Conservation (phyloP, 2,329 filamentous ascomycete genomes). For the Hymenoscyphus albidus region DNA sequence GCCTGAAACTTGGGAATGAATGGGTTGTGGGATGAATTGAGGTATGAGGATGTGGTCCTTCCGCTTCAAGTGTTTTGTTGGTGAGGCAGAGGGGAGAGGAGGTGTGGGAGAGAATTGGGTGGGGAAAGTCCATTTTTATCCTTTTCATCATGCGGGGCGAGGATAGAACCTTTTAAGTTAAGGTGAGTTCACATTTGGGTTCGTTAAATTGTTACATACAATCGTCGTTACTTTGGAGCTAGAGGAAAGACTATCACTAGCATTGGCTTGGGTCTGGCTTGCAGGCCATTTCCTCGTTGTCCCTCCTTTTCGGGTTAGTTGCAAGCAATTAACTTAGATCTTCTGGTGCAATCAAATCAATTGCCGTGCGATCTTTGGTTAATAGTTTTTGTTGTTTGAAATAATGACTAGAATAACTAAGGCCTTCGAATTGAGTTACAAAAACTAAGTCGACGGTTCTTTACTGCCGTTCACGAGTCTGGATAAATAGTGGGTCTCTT, state of each 20-base stretch:
- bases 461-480: background rate
- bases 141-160: background rate
- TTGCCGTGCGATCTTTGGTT: too few species aligned
- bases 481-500: background rate
- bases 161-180: background rate
- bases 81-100: background rate
- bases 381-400: too few species aligned
- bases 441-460: background rate
- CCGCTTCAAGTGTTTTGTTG: background rate
- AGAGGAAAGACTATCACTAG: too few species aligned
- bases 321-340: too few species aligned
- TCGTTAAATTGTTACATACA: background rate
- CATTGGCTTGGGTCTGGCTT: too few species aligned
- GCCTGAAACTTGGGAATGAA: background rate
- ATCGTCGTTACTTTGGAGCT: background rate
- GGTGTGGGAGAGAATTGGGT: background rate
- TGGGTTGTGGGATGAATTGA: background rate
- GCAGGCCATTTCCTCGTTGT: too few species aligned
- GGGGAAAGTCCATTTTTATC: background rate
- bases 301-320: too few species aligned
- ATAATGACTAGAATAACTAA: background rate
- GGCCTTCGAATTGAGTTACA: background rate
- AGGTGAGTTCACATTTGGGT: background rate
- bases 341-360: too few species aligned
- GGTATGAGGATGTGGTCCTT: background rate